Conservation (phyloP, 768 basidiomycete genomes). For the Leccinum longicurvipes region DNA sequence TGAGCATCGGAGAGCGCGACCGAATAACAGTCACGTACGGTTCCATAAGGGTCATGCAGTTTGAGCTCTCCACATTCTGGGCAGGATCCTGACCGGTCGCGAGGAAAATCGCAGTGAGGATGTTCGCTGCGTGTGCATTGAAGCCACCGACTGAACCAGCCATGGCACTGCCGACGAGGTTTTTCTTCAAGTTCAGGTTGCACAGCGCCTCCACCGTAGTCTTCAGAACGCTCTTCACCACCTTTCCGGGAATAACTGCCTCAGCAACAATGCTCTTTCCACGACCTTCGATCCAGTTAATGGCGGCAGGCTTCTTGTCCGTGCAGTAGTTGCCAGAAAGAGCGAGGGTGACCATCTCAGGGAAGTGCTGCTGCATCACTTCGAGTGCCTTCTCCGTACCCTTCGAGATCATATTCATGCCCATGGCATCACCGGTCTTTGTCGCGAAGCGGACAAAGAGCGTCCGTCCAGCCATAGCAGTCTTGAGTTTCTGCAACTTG, state of each 20-base stretch:
- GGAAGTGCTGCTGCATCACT: slow-evolving; percentile 72
- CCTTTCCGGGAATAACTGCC: slow-evolving; percentile 83
- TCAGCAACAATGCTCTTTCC: slow-evolving; percentile 98
- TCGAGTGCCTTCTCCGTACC: slow-evolving; percentile 95
- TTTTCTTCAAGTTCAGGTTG: slow-evolving; percentile 96
- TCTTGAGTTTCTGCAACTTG: slow-evolving; percentile 78
- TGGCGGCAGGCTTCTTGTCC: slow-evolving; percentile 99
- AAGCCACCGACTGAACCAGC: slow-evolving; percentile 95
- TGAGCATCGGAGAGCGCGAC: slow-evolving; percentile 2
- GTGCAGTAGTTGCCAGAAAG: slow-evolving; percentile 98
- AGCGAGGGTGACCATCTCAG: slow-evolving; percentile 87
- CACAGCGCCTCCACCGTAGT: slow-evolving; percentile 88
- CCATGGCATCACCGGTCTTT: slow-evolving; percentile 97
- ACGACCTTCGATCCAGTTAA: slow-evolving; percentile 99
- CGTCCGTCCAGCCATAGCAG: slow-evolving; percentile 88
- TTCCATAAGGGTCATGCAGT: slow-evolving; percentile 99
- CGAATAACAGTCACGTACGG: slow-evolving; percentile 53
- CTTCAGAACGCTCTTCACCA: slow-evolving; percentile 90
- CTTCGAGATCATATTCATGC: slow-evolving; percentile 99
- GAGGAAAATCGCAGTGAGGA: slow-evolving; percentile 90
- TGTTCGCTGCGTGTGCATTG: slow-evolving; percentile 98
- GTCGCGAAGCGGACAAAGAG: slow-evolving; percentile 93
- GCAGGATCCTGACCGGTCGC: slow-evolving; percentile 99
- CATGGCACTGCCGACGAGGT: slow-evolving; percentile 96
- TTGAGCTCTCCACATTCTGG: slow-evolving; percentile 97